Percentiles rank a stretch among this genome's conserved stretches.
Conservation (phyloP, 495 filamentous ascomycete species). For the Cudoniella acicularis region DNA sequence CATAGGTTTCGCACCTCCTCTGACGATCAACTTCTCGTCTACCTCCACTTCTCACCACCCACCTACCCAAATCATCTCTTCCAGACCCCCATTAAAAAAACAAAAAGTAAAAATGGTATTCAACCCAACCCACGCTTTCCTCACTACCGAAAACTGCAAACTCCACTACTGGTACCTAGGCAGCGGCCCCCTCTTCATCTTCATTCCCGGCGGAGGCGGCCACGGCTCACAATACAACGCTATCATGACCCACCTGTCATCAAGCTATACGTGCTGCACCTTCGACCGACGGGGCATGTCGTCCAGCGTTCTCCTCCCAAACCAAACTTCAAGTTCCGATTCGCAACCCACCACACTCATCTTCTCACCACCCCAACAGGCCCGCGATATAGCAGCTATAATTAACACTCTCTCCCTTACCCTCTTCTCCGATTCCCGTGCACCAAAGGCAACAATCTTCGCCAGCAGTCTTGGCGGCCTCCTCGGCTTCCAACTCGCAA, state of each 20-base stretch:
- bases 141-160: conserved; percentile 24
- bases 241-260: conserved; percentile 17
- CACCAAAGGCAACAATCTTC: conserved; percentile 25
- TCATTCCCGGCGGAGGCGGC: conserved; percentile 28
- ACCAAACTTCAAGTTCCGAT: too few species aligned
- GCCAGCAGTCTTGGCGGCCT: conserved; percentile 29
- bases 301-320: not conserved
- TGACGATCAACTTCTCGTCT: too few species aligned
- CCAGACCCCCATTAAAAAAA: too few species aligned
- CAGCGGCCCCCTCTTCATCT: conserved; percentile 22
- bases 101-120: not conserved
- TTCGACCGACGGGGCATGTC: conserved; percentile 20
- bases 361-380: not conserved
- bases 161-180: conserved; percentile 28
- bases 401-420: not conserved
- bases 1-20: too few species aligned
- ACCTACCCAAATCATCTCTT: too few species aligned
- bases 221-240: conserved; percentile 24
- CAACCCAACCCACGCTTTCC: not conserved
- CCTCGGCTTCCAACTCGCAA: conserved; percentile 27
- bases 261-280: conserved; percentile 18
- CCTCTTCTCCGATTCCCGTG: too few species aligned
- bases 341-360: too few species aligned
- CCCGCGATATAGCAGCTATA: not conserved
- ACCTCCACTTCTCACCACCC: too few species aligned